Evolutionary conservation across 495 filamentous ascomycete genomes (phyloP), one percentile per base, ranked within the genome.

Genomic region (Massariosphaeria phaeospora): DNA sequence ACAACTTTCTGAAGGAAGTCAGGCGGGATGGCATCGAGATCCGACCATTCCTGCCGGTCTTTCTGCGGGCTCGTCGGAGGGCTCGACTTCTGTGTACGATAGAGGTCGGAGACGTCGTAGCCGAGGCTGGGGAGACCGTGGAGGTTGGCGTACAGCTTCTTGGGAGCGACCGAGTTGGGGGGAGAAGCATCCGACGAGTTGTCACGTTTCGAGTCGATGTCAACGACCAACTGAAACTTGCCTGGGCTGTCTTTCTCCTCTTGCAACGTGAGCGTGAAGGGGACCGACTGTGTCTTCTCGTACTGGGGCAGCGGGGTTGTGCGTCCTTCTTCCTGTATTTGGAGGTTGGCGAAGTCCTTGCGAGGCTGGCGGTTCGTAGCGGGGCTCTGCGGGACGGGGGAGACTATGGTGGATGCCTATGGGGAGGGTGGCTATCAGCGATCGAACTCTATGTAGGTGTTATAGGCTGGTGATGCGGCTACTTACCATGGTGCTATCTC

Each of bases 41-140:
- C 59, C n/a, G 59, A 63, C 59, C 59, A 63, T 39, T 40, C 59
- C n/a, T 63, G 54, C 15, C n/a, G 44, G 11, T 63, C 59, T 11
- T 48, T 11, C 20, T 63, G 54, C 0, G 59, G 59, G 44, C 43
- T 63, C 20, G 48, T 30, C 0, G 59, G 59, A 5, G 59, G 59
- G 35, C 59, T 63, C 17, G 55, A 63, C 23, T 54, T 50, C 54
- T 50, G 42, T 8, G 59, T 58, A 10, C 50, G 54, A 25, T 63
- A 58, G 24, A 63, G 48, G 20, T 42, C 23, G 3, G 59, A 63
- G 9, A 58, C 59, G 31, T 63, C 50, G 30, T 58, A 63, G 9
- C 59, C 59, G 24, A 58, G 23, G 27, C 59, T 57, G 24, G 59
- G 59, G 10, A 58, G 24, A 10, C 46, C 38, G 30, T 63, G 40